These are phyloP conservation scores for Parascedosporium putredinis DNA, from an alignment of 2,329 filamentous ascomycete genomes.

Conservation along the genomic window DNA sequence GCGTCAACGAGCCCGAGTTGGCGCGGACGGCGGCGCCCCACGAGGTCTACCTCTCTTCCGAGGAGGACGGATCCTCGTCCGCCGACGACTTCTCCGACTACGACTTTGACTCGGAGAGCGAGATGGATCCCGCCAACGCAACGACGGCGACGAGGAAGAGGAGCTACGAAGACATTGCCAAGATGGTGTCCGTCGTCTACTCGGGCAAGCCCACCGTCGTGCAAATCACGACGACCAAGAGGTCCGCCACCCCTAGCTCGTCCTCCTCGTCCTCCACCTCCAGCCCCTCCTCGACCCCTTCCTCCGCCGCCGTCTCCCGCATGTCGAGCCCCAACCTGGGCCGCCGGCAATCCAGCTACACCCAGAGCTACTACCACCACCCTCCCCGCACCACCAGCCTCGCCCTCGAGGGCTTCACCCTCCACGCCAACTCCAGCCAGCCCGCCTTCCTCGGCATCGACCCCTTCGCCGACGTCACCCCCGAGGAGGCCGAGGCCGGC, in stretches of 20 bases:
- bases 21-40: conserved; percentile 28
- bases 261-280: conserved; percentile 1
- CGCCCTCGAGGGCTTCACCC: conserved; percentile 22
- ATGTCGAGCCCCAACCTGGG: too few relatives aligned
- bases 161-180: conserved; percentile 45
- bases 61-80: conserved; percentile 54
- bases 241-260: conserved; percentile 24
- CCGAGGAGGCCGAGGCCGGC: conserved; percentile 15
- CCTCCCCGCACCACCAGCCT: conserved; percentile 34
- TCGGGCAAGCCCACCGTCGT: conserved; percentile 49
- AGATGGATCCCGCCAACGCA: conserved; percentile 16
- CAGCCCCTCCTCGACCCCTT: conserved; percentile 17
- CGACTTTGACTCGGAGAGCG: conserved; percentile 36
- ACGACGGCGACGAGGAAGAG: conserved; percentile 9
- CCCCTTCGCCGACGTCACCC: conserved; percentile 34
- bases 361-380: conserved; percentile 16
- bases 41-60: conserved; percentile 53
- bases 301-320: too few relatives aligned
- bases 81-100: conserved; percentile 50
- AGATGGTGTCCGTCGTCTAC: conserved; percentile 48
- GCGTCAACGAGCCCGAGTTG: conserved; percentile 18
- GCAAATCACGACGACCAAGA: conserved; percentile 28
- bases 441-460: conserved; percentile 44
- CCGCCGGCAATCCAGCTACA: conserved; percentile 23
- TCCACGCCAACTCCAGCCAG: conserved; percentile 13